phyloP scores from a whole-genome alignment of 345 rosid genomes.

The Acer saccharum region DNA sequence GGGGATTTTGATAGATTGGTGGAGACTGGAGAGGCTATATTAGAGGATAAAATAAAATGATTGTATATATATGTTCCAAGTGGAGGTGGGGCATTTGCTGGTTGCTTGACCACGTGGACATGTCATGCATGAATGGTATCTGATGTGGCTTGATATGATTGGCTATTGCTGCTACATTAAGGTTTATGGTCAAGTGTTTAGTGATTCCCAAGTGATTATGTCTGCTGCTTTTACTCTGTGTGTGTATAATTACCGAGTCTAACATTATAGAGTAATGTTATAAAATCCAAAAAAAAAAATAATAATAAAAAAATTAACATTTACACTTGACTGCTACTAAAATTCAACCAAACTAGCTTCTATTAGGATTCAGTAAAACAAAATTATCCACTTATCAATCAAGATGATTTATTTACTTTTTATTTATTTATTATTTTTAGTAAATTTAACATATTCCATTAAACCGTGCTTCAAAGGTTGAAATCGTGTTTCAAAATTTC shows the following conservation, averaged over 20 bases:
- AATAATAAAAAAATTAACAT: too few relatives aligned
- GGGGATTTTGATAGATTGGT: neutral
- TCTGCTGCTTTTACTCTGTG: slow-evolving; percentile 8
- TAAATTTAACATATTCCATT: too few relatives aligned
- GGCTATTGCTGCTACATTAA: slow-evolving; percentile 1
- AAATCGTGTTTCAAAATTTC: too few relatives aligned
- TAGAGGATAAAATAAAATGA: neutral
- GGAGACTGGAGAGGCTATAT: neutral
- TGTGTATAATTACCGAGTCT: neutral
- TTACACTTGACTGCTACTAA: too few relatives aligned
- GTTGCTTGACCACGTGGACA: neutral
- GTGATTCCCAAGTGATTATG: neutral
- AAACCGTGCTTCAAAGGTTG: too few relatives aligned
- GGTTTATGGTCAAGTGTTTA: neutral
- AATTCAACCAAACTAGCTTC: too few relatives aligned
- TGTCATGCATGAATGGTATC: neutral
- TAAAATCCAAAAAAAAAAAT: too few relatives aligned
- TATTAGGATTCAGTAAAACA: too few relatives aligned
- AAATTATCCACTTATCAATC: too few relatives aligned
- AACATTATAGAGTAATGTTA: neutral
- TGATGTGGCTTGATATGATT: slow-evolving; percentile 4
- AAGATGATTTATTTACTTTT: too few relatives aligned
- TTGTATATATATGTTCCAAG: neutral
- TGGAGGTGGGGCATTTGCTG: neutral
- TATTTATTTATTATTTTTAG: too few relatives aligned